These are phyloP conservation scores for Immersiella caudata DNA, from an alignment of 495 filamentous ascomycete genomes.

Conservation along the genomic window DNA sequence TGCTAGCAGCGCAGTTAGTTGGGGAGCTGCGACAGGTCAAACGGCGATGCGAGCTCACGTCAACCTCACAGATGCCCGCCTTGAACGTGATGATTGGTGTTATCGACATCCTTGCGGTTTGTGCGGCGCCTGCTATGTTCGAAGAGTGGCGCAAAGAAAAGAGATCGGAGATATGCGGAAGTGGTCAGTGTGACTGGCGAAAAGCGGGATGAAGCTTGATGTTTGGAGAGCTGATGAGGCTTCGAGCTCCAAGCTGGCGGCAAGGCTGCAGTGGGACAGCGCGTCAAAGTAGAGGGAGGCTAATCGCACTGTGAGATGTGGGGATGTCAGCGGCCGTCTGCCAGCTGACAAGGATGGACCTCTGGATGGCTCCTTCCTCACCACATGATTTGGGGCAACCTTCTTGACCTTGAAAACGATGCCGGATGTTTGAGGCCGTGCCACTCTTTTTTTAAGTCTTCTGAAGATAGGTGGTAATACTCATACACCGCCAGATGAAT, in stretches of 20 bases:
- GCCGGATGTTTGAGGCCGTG: no score
- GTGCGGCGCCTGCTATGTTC: neutral
- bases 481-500: neutral
- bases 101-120: slow-evolving; percentile 66
- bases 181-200: neutral
- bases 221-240: neutral
- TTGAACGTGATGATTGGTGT: slow-evolving; percentile 93
- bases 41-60: slow-evolving; percentile 59
- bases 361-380: no score
- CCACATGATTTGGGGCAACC: no score
- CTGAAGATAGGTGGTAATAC: no score
- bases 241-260: slow-evolving; percentile 9
- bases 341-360: slow-evolving; percentile 1
- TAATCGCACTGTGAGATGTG: neutral
- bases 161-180: neutral
- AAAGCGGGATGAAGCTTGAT: neutral
- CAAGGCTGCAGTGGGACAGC: slow-evolving; percentile 17
- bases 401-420: no score
- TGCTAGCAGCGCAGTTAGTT: slow-evolving; percentile 48
- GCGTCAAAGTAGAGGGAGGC: neutral
- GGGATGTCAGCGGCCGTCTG: neutral
- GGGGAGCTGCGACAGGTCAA: neutral
- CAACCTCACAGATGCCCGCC: slow-evolving; percentile 85
- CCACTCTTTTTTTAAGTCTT: no score
- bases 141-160: neutral